A percentile compares a stretch with the other conserved stretches of the same genome.
Conservation (phyloP, 345 rosid species). For the Passiflora organensis region DNA sequence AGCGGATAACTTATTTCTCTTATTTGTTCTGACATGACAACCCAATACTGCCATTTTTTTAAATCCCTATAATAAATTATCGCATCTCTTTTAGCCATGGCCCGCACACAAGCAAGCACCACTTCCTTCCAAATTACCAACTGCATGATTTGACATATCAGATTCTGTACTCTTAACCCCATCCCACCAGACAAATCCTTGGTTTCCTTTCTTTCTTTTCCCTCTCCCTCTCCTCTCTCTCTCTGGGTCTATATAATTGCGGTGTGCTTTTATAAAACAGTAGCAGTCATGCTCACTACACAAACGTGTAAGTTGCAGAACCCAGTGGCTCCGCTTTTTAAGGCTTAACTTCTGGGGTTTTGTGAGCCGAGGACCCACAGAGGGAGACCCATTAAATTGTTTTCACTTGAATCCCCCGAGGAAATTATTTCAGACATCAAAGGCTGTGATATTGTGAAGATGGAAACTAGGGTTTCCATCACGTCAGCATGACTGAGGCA, state of each 20-base stretch:
- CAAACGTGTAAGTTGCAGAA: constrained; percentile 5
- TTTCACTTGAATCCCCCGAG: background rate
- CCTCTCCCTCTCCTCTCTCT: background rate
- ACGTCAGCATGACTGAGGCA: constrained; percentile 25
- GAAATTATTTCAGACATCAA: background rate
- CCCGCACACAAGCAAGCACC: constrained; percentile 22
- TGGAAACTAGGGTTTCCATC: constrained; percentile 13
- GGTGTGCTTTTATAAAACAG: background rate
- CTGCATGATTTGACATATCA: constrained; percentile 90
- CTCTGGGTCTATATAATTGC: constrained; percentile 7
- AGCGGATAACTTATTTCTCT: background rate
- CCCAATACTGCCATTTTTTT: constrained; percentile 14
- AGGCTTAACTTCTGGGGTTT: no score
- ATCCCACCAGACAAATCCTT: constrained; percentile 24
- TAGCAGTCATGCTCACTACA: constrained; percentile 3
- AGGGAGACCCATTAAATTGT: background rate
- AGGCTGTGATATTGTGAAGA: background rate
- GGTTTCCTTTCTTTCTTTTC: background rate
- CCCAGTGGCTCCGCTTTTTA: no score
- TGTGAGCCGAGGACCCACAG: no score
- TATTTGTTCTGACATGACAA: constrained; percentile 29
- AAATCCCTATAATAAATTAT: constrained; percentile 12
- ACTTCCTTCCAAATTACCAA: constrained; percentile 56
- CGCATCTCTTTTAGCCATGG: constrained; percentile 17
- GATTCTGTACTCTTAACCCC: constrained; percentile 57